Evolutionary conservation across 805 yeast genomes (phyloP), one percentile per base, ranked within the genome.

Genomic region (Sugiyamaella floridensis): DNA sequence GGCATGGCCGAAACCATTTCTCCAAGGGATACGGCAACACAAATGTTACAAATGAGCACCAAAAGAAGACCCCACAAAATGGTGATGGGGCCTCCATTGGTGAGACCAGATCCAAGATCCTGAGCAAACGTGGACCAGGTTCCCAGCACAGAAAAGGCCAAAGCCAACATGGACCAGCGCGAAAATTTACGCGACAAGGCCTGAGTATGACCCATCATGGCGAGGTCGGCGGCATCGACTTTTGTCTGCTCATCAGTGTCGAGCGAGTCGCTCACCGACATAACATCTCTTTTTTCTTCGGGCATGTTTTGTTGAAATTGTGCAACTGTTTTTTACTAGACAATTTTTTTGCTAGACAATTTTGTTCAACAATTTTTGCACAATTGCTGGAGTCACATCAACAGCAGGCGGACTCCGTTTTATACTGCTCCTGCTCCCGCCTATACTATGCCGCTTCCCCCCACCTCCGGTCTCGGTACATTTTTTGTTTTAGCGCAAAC

Each of bases 131-230:
- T 89, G 60, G 85, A 76, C 0, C 90, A 92, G 0, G 88, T 90
- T 43, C 88, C 86, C 90, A 86, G 85, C 32, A 86, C 69, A 1
- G 89, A 81, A 64, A 86, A 85, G 0, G 93, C 92, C 20, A 86
- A 70, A 3, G 93, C 95, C 19, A 86, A 78, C 45, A 86, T 80
- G 0, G 90, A 83, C 1, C 81, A 72, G 10, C 84, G 82, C 0
- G 87, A 82, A 52, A 86, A 73, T 55, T 83, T 81, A 59, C 88
- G 75, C 54, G 80, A 81, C 54, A 86, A 70, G 45, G 82, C 86
- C 63, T 84, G 89, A 58, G 83, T 83, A 64, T 86, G 86, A 51
- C 80, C 79, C 72, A 86, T 84, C 60, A 82, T 85, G 57, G 85
- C 89, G 12, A 84, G 80, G 9, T 76, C 77, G 58, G 82, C 85